Conservation (phyloP, 495 filamentous ascomycete genomes). For the Tuber umbilicatum region DNA sequence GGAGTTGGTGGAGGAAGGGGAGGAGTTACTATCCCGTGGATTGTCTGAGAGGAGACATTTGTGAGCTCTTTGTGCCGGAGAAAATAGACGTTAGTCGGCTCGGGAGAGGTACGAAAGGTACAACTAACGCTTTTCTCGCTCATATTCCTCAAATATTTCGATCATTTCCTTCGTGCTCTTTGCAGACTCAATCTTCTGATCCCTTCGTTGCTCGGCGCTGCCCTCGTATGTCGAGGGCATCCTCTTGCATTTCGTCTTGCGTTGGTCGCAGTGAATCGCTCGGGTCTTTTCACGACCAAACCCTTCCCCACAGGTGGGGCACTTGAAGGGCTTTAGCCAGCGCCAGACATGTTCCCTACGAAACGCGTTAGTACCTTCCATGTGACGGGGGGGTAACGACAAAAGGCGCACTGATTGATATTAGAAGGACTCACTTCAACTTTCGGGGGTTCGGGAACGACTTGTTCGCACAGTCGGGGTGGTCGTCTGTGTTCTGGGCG, state of each 20-base stretch:
- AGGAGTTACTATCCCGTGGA: background rate
- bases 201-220: constrained; percentile 29
- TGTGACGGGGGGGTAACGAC: background rate
- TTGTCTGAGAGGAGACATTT: constrained; percentile 5
- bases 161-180: constrained; percentile 40
- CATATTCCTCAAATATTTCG: constrained; percentile 34
- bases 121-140: constrained; percentile 30
- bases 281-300: constrained; percentile 41
- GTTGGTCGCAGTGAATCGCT: constrained; percentile 36
- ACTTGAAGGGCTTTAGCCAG: constrained; percentile 39
- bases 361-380: constrained; percentile 14
- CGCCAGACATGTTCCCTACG: constrained; percentile 40
- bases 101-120: background rate
- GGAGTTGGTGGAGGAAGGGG: background rate
- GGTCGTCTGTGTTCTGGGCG: constrained; percentile 13
- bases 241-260: constrained; percentile 37
- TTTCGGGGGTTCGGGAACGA: constrained; percentile 40
- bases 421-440: constrained; percentile 31
- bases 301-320: constrained; percentile 31
- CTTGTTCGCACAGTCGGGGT: constrained; percentile 31
- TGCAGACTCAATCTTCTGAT: constrained; percentile 30
- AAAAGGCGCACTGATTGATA: background rate
- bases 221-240: constrained; percentile 25
- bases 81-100: constrained; percentile 8
- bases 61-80: constrained; percentile 17